Evolutionary conservation across 2,329 filamentous ascomycete species (phyloP).

Genomic region (Helicocarpus griseus): DNA sequence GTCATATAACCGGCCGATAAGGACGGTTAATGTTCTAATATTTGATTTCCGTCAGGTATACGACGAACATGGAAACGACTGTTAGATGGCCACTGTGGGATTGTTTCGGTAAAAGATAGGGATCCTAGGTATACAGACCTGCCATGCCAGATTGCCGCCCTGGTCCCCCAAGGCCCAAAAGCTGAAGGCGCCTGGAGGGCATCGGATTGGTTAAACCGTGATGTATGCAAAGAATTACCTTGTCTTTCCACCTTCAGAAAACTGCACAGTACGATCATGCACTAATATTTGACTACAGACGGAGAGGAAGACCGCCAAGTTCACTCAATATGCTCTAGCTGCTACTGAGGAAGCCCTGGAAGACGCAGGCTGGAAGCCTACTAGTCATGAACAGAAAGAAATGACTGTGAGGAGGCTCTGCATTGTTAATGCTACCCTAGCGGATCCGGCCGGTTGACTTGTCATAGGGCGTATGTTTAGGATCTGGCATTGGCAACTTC

Average conservation of each 20-base stretch:
- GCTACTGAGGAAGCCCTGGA: constrained; percentile 75
- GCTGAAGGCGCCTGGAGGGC: constrained; percentile 35
- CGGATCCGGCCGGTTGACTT: not conserved
- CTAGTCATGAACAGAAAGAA: constrained; percentile 53
- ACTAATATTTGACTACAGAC: constrained; percentile 35
- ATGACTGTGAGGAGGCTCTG: constrained; percentile 45
- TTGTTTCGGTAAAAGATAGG: constrained; percentile 60
- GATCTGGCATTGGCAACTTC: constrained; percentile 90
- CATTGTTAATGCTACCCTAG: constrained; percentile 2
- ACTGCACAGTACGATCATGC: too few species aligned
- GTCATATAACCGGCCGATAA: too few species aligned
- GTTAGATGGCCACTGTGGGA: constrained; percentile 67
- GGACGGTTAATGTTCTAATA: too few species aligned
- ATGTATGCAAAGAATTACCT: constrained; percentile 21
- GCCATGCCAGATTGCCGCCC: constrained; percentile 74
- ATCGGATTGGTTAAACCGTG: constrained; percentile 35
- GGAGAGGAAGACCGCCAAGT: constrained; percentile 73
- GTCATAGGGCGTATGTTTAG: constrained; percentile 72
- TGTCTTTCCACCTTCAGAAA: not conserved
- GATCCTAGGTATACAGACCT: constrained; percentile 59
- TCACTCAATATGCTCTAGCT: constrained; percentile 84
- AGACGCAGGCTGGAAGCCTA: constrained; percentile 69
- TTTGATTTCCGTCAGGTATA: constrained; percentile 41
- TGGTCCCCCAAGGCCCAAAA: constrained; percentile 56
- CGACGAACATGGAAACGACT: constrained; percentile 72